phyloP scores from a whole-genome alignment of 208 protist species.

The Phytomonas sp. region DNA sequence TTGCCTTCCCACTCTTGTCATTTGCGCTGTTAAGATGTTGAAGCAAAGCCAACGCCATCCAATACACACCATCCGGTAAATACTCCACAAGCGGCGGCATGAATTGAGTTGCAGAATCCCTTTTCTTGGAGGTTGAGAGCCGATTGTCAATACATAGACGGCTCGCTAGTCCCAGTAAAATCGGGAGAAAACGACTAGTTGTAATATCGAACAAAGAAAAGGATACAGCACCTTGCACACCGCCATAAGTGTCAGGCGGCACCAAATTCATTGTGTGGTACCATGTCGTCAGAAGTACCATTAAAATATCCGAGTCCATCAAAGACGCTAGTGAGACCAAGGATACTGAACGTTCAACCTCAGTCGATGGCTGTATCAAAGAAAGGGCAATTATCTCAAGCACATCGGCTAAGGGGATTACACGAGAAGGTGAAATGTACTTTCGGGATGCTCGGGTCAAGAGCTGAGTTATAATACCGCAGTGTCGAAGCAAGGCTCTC shows the following conservation, averaged over 20 bases:
- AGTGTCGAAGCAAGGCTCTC: not conserved
- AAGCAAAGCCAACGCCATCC: slow-evolving; percentile 64
- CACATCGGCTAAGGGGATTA: not conserved
- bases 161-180: slow-evolving; percentile 31
- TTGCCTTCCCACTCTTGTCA: not conserved
- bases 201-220: not conserved
- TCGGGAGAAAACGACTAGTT: slow-evolving; percentile 21
- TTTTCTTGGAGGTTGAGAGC: slow-evolving; percentile 21
- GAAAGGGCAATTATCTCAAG: not conserved
- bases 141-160: slow-evolving; percentile 18
- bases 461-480: not conserved
- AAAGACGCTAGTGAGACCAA: not conserved
- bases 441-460: not conserved
- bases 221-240: not conserved
- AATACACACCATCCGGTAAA: slow-evolving; percentile 34
- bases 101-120: slow-evolving; percentile 16
- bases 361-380: not conserved
- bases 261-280: slow-evolving; percentile 53
- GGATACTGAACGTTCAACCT: not conserved
- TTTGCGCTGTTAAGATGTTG: slow-evolving; percentile 51
- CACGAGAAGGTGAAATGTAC: not conserved
- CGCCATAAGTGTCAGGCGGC: slow-evolving; percentile 8
- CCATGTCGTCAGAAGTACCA: slow-evolving; percentile 43
- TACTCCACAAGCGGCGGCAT: slow-evolving; percentile 7
- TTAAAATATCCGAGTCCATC: slow-evolving; percentile 12